Evolutionary conservation across 2,329 filamentous ascomycete genomes (phyloP), one percentile per base, ranked within the genome.

Genomic region (Knufia fluminis): DNA sequence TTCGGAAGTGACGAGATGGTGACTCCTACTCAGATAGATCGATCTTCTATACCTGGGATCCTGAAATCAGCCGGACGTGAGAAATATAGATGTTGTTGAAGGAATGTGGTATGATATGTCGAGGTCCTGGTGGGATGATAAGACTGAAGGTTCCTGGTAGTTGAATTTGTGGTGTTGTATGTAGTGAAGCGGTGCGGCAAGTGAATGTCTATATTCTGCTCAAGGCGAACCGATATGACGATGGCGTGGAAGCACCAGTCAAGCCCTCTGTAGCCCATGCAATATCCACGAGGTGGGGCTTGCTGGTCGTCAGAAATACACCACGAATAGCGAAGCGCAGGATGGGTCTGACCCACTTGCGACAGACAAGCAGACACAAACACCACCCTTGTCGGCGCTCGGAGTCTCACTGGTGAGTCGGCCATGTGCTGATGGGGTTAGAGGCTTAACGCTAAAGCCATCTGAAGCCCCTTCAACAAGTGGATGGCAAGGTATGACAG

Each of bases 361-460:
- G 35, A 3, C 45, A 40, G 35, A 40, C 45, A 39, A 26, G 22
- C 35, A 48, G 33, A 40, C 45, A 31, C 19, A 40, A 12, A 26
- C 33, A 39, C 16, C 23, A 48, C 33, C 45, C 45, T 40, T 39
- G 45, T 48, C 45, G 45, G 45, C 45, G 45, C 45, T 48, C 45
- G 33, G 33, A 39, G 19, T 28, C 12, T 48, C 35, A 48, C 56
- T 57, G 54, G 57, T 54, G 56, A 58, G 54, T 52, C 46, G 48
- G 52, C 54, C 52, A 52, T 54, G 51, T 49, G 33, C 52, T 45
- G 51, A 57, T 59, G 41, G 53, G 48, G 53, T 51, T 54, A 54
- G 54, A 49, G 48, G 17, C 33, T 40, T 44, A 52, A 52, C 52
- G 52, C 56, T 55, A 58, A 54, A 42, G 54, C 54, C 54, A 52